Evolutionary conservation across 2,329 filamentous ascomycete species (phyloP), one percentile per base, ranked within the genome.

Genomic region (Ophiognomonia clavigignenti-juglandacearum): DNA sequence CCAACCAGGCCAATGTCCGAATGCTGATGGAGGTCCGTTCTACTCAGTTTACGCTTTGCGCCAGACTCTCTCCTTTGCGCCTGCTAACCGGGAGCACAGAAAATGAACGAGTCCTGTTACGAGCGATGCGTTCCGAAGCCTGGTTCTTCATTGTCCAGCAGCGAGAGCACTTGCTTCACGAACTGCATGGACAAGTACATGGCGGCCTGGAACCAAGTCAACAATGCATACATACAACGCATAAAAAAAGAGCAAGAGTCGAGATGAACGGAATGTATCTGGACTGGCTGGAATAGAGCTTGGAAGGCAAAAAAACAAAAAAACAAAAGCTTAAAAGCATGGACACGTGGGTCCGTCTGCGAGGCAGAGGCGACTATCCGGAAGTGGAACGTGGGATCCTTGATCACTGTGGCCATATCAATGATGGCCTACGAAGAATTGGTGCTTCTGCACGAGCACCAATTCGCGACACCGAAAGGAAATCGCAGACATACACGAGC

Each of bases 171-270:
- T 19, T 92, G 87, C 71, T 75, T 87, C 61, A 86, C 78, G 18
- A 74, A 77, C 51, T 92, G 87, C 72, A 87, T 90, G 80, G 86
- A 91, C 59, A 91, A 91, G 68, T 92, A 91, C 74, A 88, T 91
- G 74, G 70, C 75, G 26, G 78, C 85, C 10, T 92, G 87, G 87
- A 90, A 90, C 69, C 71, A 77, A 53, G 82, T 88, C 60, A 86
- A 83, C 70, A 66, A 74, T 39, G 74, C 82, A 34, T 89, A 88
- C 64, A 78, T 88, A 59, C 66, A 67, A 53, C 75, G 79, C 56
- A 66, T 82, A 66, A 80, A 84, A 65, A 73, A 75, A 55, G 82
- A 84, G 69, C 50, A 52, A 13, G 43, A 38, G n/a, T 35, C 27
- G 1, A 22, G 37, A 18, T 51, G 24, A 34, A 70, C 69, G 46